Percentiles rank a stretch among this genome's conserved stretches.
Evolutionary conservation across 208 protist species (phyloP).

Genomic region (Trichomonas gallinae): DNA sequence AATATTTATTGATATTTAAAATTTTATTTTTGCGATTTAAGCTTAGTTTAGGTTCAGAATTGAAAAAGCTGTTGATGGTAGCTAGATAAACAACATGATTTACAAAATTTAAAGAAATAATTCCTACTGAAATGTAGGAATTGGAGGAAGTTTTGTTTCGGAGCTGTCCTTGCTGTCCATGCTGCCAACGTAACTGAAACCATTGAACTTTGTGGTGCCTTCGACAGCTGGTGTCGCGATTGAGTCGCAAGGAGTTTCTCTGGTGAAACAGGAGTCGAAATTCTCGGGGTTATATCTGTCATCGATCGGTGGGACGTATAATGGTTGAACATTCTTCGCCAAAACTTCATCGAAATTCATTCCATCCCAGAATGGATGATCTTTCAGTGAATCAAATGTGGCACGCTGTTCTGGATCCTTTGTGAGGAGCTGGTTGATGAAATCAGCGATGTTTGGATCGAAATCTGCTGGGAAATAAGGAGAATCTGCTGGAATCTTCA

Average conservation of each 20-base stretch:
- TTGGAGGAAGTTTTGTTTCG: not conserved
- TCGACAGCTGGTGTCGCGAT: not conserved
- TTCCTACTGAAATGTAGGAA: not conserved
- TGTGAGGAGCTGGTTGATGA: not conserved
- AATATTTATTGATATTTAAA: no score
- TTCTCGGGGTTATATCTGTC: not conserved
- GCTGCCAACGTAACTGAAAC: not conserved
- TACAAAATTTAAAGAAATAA: no score
- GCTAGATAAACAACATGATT: no score
- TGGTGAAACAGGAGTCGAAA: not conserved
- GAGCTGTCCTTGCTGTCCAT: not conserved
- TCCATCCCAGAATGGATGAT: constrained; percentile 24
- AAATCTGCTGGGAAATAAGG: not conserved
- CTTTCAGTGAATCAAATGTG: not conserved
- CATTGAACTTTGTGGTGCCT: not conserved
- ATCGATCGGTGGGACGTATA: not conserved
- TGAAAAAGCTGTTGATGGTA: no score
- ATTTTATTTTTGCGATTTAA: no score
- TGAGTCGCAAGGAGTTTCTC: not conserved
- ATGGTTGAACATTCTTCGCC: not conserved
- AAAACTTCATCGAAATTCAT: constrained; percentile 18
- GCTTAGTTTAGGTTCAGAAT: no score
- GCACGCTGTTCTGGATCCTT: not conserved
- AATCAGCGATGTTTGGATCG: not conserved
- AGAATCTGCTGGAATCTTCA: not conserved